Base-by-base conservation (phyloP, 2,329 filamentous ascomycete genomes). In the Chaetothyriales sp. region DNA sequence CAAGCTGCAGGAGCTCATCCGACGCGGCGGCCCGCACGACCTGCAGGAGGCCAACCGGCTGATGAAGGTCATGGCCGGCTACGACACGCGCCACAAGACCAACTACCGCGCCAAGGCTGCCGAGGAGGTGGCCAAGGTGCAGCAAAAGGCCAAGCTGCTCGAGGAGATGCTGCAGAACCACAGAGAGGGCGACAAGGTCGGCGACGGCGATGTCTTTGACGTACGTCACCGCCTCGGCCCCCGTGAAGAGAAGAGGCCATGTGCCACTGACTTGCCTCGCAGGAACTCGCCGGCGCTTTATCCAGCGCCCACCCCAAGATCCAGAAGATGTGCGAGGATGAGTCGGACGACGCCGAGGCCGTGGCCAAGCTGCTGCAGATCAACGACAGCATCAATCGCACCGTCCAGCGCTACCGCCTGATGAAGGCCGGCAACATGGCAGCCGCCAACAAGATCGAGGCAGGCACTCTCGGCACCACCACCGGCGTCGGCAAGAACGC, bases 11-110 rank as follows among this genome's bases (percentile, higher is more conserved):
- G 92, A 98, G 70, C 75, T 98, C 50, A 97, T 98, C 65, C 83
- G 92, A 55, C 78, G 92, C 60, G 92, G 92, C 51, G 83, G 86
- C 4, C 92, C 92, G 22, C 85, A 94, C 58, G 92, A 98, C 67
- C 72, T 98, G 54, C 90, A 95, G 67, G 92, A 98, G 73, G 92
- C 92, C 50, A 98, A 97, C 66, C 83, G 88, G 61, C 76, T 98
- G 50, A 98, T 98, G 92, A 98, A 98, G 71, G 79, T 98, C 60
- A 97, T 98, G 92, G 92, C 92, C 50, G 92, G 92, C 56, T 98
- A 86, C 68, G 92, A 98, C 67, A 95, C 87, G 53, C 77, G 89
- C 61, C 85, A 88, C 66, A 97, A 97, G 72, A 95, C 92, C 1
- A 90, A 98, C 70, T 98, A 95, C 70, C 83, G 92, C 58, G 92